phyloP scores from a whole-genome alignment of 805 yeast genomes.

The Huiozyma sinensis region DNA sequence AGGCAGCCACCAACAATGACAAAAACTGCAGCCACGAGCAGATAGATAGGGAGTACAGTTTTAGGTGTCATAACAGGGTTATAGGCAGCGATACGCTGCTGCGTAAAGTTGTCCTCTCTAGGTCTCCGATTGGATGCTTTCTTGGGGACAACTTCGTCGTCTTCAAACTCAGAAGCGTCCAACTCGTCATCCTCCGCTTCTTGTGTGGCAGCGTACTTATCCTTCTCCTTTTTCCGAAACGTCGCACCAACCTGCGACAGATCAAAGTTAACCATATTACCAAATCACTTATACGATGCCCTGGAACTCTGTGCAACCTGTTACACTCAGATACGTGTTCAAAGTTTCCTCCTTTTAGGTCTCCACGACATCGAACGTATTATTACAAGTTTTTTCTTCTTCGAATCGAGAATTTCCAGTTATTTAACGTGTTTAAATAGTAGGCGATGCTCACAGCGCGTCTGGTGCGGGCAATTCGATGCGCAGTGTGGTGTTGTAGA shows the following conservation, averaged over 20 bases:
- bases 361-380: no score
- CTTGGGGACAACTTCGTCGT: constrained; percentile 30
- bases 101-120: constrained; percentile 64
- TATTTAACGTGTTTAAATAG: no score
- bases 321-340: no score
- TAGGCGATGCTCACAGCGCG: background rate
- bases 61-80: constrained; percentile 85
- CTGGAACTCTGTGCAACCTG: no score
- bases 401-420: no score
- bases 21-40: constrained; percentile 65
- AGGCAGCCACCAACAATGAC: constrained; percentile 87
- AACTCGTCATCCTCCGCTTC: constrained; percentile 24
- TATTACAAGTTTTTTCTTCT: no score
- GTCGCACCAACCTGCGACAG: constrained; percentile 20
- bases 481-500: constrained; percentile 29
- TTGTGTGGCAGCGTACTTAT: constrained; percentile 5
- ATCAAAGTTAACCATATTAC: constrained; percentile 19
- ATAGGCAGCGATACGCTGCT: constrained; percentile 45
- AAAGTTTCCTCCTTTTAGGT: no score
- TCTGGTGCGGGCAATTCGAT: background rate
- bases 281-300: no score
- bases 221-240: constrained; percentile 22
- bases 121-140: constrained; percentile 52
- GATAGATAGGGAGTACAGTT: constrained; percentile 73
- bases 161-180: constrained; percentile 29